phyloP scores from a whole-genome alignment of 2,329 filamentous ascomycete species.

The Tolypocladium inflatum region DNA sequence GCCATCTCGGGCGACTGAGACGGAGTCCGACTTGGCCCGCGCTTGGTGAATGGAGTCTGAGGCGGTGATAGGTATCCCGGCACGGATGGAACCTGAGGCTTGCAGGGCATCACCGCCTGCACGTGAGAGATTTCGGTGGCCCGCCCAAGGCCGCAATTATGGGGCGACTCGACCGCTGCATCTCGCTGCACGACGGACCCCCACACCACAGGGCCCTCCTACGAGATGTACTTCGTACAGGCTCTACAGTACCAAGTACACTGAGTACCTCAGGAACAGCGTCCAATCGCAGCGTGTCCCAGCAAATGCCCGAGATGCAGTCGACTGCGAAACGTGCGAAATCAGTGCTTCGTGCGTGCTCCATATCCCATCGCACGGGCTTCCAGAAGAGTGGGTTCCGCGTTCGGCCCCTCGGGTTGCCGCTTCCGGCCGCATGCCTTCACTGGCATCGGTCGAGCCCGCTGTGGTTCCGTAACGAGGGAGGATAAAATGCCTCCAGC shows the following conservation, averaged over 20 bases:
- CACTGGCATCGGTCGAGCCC: background rate
- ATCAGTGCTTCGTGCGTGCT: background rate
- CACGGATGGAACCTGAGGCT: background rate
- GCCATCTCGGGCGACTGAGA: conserved; percentile 29
- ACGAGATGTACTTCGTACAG: too few species aligned
- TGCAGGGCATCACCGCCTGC: background rate
- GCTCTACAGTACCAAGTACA: background rate
- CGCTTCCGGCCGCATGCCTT: background rate
- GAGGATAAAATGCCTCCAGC: background rate
- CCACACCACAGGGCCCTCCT: background rate
- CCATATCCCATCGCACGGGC: background rate
- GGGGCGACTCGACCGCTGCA: background rate
- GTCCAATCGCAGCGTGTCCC: background rate
- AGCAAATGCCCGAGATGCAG: background rate
- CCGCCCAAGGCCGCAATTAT: background rate
- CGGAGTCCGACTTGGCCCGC: background rate
- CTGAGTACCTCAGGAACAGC: too few species aligned
- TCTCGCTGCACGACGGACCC: background rate
- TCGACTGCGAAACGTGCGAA: background rate
- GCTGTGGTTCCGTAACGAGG: background rate
- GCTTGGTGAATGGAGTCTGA: background rate
- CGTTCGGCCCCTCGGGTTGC: background rate
- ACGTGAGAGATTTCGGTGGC: background rate
- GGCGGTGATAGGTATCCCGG: background rate
- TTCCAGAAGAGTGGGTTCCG: background rate